phyloP scores from a whole-genome alignment of 306 rosid species.

The Malus domestica region DNA sequence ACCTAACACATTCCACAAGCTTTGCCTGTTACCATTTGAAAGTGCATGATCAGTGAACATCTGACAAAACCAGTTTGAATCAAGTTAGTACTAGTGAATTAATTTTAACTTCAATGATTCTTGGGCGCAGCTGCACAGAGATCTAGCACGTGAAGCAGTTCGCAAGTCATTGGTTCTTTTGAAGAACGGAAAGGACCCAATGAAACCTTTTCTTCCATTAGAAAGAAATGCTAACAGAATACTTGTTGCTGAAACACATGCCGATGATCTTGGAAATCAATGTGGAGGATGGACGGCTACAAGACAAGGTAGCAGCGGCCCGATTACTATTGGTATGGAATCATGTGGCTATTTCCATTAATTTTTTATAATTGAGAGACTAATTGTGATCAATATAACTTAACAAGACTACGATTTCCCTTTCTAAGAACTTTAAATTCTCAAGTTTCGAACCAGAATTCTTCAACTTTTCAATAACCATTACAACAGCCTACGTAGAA shows the following conservation, averaged over 20 bases:
- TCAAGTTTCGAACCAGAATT: background rate
- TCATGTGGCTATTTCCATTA: background rate
- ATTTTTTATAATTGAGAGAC: background rate
- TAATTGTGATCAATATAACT: too few relatives aligned
- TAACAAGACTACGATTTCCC: too few relatives aligned
- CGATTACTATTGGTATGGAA: constrained; percentile 44
- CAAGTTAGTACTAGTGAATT: background rate
- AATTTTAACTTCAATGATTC: background rate
- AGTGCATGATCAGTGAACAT: too few relatives aligned
- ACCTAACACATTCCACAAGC: background rate
- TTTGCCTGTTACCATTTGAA: background rate
- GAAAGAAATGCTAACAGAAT: constrained; percentile 52
- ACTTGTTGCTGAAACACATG: constrained; percentile 74
- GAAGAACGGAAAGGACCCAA: constrained; percentile 54
- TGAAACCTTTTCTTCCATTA: constrained; percentile 57
- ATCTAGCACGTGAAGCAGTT: constrained; percentile 74
- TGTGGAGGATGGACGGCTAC: constrained; percentile 88
- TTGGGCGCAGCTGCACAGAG: constrained; percentile 49
- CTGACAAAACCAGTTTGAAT: too few relatives aligned
- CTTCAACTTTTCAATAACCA: background rate
- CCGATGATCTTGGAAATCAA: constrained; percentile 76
- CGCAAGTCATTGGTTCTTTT: constrained; percentile 65
- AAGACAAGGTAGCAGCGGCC: constrained; percentile 47
- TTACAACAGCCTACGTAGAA: background rate
- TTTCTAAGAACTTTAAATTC: too few relatives aligned